A percentile compares a stretch with the other conserved stretches of the same genome.
Evolutionary conservation across 768 basidiomycete species (phyloP).

Genomic region (Dacryopinax primogenitus): DNA sequence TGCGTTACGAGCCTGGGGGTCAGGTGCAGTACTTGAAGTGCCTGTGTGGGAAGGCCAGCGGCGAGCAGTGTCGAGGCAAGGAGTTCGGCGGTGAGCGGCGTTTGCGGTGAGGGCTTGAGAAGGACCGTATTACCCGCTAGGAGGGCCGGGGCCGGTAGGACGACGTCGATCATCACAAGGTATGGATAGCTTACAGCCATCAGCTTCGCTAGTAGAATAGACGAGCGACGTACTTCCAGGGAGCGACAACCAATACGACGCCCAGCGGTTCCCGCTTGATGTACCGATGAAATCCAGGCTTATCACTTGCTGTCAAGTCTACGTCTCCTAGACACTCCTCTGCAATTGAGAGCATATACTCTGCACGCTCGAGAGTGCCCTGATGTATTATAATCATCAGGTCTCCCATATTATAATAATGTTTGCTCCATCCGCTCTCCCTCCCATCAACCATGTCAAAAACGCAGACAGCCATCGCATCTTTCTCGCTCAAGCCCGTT

Average conservation of each 20-base stretch:
- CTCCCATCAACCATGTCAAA: neutral
- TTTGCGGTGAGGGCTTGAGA: constrained; percentile 94
- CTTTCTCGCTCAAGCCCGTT: constrained; percentile 60
- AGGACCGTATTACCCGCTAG: constrained; percentile 83
- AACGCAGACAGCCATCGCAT: constrained; percentile 68
- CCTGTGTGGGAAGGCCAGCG: constrained; percentile 65
- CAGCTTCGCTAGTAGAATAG: neutral
- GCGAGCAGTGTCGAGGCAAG: constrained; percentile 52
- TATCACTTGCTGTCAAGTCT: constrained; percentile 58
- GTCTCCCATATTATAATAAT: too few relatives aligned
- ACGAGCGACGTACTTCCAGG: constrained; percentile 67
- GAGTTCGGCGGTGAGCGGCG: constrained; percentile 76
- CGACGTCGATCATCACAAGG: constrained; percentile 78
- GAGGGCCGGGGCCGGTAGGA: constrained; percentile 83
- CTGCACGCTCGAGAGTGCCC: constrained; percentile 71
- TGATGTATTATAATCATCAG: too few relatives aligned
- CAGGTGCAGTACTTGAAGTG: constrained; percentile 66
- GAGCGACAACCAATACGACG: constrained; percentile 74
- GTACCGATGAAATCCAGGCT: constrained; percentile 68
- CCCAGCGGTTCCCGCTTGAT: constrained; percentile 78
- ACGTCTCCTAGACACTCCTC: constrained; percentile 59
- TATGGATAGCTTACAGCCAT: constrained; percentile 58
- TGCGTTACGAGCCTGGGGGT: constrained; percentile 46
- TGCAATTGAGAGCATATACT: constrained; percentile 78
- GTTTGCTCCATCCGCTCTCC: too few relatives aligned